phyloP scores from a whole-genome alignment of 2,329 filamentous ascomycete species.

The Scleromitrula shiraiana region DNA sequence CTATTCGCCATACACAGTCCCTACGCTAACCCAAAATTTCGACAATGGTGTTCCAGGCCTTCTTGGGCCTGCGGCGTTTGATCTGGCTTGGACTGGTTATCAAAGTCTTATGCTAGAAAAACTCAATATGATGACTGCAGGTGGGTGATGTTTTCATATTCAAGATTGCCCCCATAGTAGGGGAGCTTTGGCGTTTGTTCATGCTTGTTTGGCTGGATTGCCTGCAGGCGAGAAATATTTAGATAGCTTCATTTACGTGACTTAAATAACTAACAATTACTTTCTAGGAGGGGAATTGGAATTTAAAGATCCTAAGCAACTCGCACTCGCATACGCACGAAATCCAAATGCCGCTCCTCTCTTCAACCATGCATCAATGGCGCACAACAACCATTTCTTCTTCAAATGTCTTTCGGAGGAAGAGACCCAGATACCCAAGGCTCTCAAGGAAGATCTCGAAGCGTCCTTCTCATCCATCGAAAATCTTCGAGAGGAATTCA shows the following conservation, averaged over 20 bases:
- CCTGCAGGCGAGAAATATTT: no score
- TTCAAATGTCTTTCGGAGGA: conserved; percentile 49
- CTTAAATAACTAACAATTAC: conserved; percentile 11
- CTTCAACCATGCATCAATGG: conserved; percentile 97
- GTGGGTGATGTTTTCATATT: conserved; percentile 40
- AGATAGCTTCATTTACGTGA: no score
- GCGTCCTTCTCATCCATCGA: conserved; percentile 74
- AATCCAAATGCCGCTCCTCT: conserved; percentile 66
- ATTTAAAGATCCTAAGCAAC: conserved; percentile 43
- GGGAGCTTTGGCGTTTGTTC: no score
- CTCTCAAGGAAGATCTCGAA: conserved; percentile 52
- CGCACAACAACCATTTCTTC: conserved; percentile 84
- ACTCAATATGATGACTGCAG: conserved; percentile 65
- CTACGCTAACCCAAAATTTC: conserved; percentile 40
- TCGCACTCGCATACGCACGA: conserved; percentile 69
- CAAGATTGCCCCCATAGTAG: not conserved
- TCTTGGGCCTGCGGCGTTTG: conserved; percentile 60
- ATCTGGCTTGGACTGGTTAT: conserved; percentile 76
- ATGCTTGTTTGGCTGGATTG: no score
- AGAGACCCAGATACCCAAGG: conserved; percentile 40
- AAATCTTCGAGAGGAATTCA: conserved; percentile 70
- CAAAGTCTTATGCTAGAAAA: conserved; percentile 66
- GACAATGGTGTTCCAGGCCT: conserved; percentile 56
- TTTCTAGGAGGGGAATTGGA: conserved; percentile 19
- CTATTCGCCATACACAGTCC: conserved; percentile 25